Conservation (phyloP, 139 green algal genomes). For the Ettlia oleoabundans region DNA sequence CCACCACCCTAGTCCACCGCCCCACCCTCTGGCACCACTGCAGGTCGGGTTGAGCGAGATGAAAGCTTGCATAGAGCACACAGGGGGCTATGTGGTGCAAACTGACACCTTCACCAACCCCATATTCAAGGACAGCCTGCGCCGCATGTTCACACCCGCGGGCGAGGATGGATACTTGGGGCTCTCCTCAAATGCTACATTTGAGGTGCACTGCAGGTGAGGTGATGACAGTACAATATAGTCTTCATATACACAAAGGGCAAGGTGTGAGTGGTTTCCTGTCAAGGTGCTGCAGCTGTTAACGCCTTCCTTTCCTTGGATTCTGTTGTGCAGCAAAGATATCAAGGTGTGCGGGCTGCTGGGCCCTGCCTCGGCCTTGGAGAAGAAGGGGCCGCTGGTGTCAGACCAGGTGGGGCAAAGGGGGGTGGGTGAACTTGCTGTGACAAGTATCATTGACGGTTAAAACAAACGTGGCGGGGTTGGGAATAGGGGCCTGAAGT, state of each 20-base stretch:
- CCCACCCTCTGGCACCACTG: too few relatives aligned
- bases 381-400: slow-evolving; percentile 84
- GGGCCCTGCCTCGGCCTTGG: slow-evolving; percentile 77
- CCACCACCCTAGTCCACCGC: background rate
- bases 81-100: slow-evolving; percentile 89
- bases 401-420: slow-evolving; percentile 65
- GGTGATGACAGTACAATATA: too few relatives aligned
- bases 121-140: slow-evolving; percentile 90
- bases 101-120: slow-evolving; percentile 90
- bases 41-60: slow-evolving; percentile 97
- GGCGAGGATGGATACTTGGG: slow-evolving; percentile 73
- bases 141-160: slow-evolving; percentile 71
- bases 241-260: too few relatives aligned
- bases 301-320: background rate
- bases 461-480: too few relatives aligned
- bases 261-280: too few relatives aligned
- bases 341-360: slow-evolving; percentile 84
- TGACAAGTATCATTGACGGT: too few relatives aligned
- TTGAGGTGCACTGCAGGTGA: slow-evolving; percentile 68
- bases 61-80: slow-evolving; percentile 86
- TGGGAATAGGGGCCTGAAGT: background rate
- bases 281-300: too few relatives aligned
- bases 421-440: background rate
- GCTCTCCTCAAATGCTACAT: slow-evolving; percentile 73
- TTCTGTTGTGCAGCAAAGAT: slow-evolving; percentile 65